A percentile compares a stretch with the other conserved stretches of the same genome.
phyloP scores from a whole-genome alignment of 2,329 filamentous ascomycete species.

The Ciborinia camelliae region DNA sequence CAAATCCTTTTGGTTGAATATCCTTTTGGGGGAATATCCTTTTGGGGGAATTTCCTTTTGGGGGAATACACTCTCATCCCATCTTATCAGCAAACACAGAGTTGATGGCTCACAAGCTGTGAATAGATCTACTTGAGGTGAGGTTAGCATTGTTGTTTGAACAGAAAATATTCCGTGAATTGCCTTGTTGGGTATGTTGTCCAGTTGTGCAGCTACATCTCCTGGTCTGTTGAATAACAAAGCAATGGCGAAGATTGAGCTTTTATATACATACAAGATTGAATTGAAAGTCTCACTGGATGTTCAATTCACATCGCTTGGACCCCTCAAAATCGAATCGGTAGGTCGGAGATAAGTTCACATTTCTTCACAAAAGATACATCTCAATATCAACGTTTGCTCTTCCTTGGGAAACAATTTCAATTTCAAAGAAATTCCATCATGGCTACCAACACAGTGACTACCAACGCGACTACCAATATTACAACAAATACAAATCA shows the following conservation, averaged over 20 bases:
- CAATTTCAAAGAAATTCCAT: not conserved
- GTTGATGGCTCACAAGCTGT: not conserved
- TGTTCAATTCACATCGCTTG: not conserved
- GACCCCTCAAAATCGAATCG: not conserved
- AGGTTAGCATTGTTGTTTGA: not conserved
- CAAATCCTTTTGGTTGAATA: too few species aligned
- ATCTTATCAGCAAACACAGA: not conserved
- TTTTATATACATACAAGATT: not conserved
- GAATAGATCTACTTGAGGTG: not conserved
- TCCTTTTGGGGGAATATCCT: too few species aligned
- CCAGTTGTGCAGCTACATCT: too few species aligned
- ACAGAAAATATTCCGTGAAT: not conserved
- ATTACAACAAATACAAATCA: not conserved
- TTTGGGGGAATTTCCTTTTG: too few species aligned
- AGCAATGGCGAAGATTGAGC: not conserved
- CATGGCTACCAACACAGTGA: not conserved
- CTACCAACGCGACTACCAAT: not conserved
- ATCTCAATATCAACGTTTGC: not conserved
- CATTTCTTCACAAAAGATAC: not conserved
- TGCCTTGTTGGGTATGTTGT: too few species aligned
- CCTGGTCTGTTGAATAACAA: not conserved
- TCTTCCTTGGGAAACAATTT: not conserved
- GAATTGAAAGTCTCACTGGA: not conserved
- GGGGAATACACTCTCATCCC: not conserved
- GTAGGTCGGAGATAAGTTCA: not conserved